Percentiles rank a stretch among this genome's conserved stretches.
Conservation (phyloP, 2,329 filamentous ascomycete species). For the Alternaria longipes region DNA sequence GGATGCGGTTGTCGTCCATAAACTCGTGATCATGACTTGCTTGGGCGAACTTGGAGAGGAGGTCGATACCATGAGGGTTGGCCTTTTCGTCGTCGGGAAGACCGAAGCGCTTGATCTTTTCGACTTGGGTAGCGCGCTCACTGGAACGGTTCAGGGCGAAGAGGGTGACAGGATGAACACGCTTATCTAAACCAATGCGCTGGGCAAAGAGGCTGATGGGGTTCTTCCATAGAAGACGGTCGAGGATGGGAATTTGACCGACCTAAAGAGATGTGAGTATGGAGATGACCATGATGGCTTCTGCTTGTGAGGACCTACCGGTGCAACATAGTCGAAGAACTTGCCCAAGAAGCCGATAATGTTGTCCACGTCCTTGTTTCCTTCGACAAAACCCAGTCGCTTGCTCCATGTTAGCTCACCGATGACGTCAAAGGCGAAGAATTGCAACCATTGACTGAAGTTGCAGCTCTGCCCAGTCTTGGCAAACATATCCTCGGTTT, state of each 20-base stretch:
- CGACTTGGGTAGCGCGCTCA: conserved; percentile 67
- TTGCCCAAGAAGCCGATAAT: conserved; percentile 72
- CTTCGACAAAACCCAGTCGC: conserved; percentile 77
- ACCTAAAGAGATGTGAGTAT: conserved; percentile 56
- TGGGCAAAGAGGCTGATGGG: conserved; percentile 74
- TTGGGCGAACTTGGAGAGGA: conserved; percentile 77
- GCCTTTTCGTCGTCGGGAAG: conserved; percentile 43
- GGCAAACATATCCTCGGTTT: conserved; percentile 56
- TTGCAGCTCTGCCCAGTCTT: conserved; percentile 62
- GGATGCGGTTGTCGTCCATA: conserved; percentile 74
- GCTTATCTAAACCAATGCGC: conserved; percentile 72
- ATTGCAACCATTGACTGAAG: conserved; percentile 78
- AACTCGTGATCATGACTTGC: conserved; percentile 74
- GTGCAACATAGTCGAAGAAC: conserved; percentile 76
- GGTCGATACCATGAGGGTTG: conserved; percentile 59
- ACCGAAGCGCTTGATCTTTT: conserved; percentile 57
- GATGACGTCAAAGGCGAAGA: conserved; percentile 84
- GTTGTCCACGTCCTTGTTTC: conserved; percentile 77
- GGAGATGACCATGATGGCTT: neutral
- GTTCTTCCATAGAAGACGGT: conserved; percentile 77
- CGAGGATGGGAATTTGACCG: conserved; percentile 78
- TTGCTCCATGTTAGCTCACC: conserved; percentile 80
- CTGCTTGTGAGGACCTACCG: conserved; percentile 58
- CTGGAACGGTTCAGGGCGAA: conserved; percentile 75
- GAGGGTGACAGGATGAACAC: conserved; percentile 75